Percentiles rank a stretch among this genome's conserved stretches.
These are phyloP conservation scores for Oligophagozyma castellii DNA, from an alignment of 1,139 yeast species.

Conservation along the genomic window DNA sequence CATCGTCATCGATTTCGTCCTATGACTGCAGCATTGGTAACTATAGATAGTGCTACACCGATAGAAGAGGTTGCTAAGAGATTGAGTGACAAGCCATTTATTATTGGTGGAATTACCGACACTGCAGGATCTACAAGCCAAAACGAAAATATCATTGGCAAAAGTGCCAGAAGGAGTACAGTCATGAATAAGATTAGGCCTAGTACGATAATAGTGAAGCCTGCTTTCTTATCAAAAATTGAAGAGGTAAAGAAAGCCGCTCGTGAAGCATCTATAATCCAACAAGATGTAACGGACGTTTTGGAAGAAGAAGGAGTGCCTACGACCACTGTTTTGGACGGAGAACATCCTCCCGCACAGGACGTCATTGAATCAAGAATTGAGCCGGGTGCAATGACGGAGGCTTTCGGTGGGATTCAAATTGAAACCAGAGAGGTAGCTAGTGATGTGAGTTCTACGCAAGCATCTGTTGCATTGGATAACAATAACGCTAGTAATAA, in stretches of 20 bases:
- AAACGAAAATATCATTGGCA: conserved; percentile 23
- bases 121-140: too few relatives aligned
- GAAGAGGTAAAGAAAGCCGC: conserved; percentile 32
- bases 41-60: conserved; percentile 31
- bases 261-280: conserved; percentile 4
- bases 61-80: conserved; percentile 33
- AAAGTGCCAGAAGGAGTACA: too few relatives aligned
- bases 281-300: neutral
- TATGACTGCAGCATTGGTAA: conserved; percentile 40
- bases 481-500: too few relatives aligned
- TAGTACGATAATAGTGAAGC: conserved; percentile 28
- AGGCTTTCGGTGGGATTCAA: too few relatives aligned
- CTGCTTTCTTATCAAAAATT: conserved; percentile 31
- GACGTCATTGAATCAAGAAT: too few relatives aligned
- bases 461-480: too few relatives aligned
- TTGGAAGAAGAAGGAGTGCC: neutral
- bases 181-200: neutral
- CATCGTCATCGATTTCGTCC: conserved; percentile 14
- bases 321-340: neutral
- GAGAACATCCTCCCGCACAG: neutral
- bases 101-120: too few relatives aligned
- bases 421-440: too few relatives aligned
- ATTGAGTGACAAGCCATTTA: conserved; percentile 19
- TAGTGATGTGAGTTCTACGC: too few relatives aligned
- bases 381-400: too few relatives aligned